phyloP scores from a whole-genome alignment of 2,329 filamentous ascomycete genomes.

The Tetracladium maxilliforme region DNA sequence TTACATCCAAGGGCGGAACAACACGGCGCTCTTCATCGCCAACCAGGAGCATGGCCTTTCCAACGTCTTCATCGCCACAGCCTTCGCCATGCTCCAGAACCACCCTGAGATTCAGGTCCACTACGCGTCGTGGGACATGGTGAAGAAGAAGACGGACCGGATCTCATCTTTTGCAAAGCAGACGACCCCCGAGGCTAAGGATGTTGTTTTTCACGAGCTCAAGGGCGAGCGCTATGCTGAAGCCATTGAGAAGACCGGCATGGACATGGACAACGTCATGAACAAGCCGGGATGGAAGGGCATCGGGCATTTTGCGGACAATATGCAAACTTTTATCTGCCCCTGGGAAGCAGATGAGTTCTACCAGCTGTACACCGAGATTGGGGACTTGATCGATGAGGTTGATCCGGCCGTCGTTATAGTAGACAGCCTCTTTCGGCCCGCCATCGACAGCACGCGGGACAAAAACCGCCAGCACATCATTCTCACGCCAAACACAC shows the following conservation, averaged over 20 bases:
- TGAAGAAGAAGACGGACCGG: conserved; percentile 7
- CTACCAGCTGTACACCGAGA: no score
- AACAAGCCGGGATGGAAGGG: no score
- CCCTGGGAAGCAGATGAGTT: no score
- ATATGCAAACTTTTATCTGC: no score
- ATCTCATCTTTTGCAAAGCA: conserved; percentile 13
- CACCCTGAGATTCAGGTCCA: conserved; percentile 26
- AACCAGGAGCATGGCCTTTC: conserved; percentile 29
- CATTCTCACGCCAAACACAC: conserved; percentile 26
- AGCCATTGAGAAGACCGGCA: no score
- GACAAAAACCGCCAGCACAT: conserved; percentile 16
- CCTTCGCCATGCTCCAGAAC: conserved; percentile 20
- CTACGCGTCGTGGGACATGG: conserved; percentile 18
- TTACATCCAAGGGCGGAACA: conserved; percentile 3
- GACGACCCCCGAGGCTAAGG: conserved; percentile 9
- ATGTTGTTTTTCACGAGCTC: no score
- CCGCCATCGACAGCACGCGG: conserved; percentile 25
- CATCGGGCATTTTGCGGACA: no score
- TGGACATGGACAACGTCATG: no score
- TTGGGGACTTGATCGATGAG: no score
- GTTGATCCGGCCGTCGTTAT: conserved; percentile 23
- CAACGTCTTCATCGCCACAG: conserved; percentile 27
- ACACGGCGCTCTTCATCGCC: conserved; percentile 23
- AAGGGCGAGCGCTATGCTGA: no score
- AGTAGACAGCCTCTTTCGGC: conserved; percentile 26